Evolutionary conservation across 2,329 filamentous ascomycete genomes (phyloP).

Genomic region (Aspergillus sp.): DNA sequence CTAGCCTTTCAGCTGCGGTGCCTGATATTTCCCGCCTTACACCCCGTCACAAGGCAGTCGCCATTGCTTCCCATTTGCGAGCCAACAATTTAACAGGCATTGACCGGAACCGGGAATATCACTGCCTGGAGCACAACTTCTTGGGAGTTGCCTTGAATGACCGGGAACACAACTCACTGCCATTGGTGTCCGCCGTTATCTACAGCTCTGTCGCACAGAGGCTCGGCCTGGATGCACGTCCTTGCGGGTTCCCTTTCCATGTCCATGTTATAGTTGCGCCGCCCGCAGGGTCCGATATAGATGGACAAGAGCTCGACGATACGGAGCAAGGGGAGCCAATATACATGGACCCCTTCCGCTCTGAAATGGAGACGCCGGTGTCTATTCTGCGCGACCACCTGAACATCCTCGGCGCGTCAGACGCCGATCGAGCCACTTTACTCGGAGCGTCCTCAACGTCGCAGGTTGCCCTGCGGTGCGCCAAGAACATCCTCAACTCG

Average conservation of each 20-base stretch:
- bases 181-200: slow-evolving; percentile 77
- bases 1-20: slow-evolving; percentile 45
- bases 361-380: slow-evolving; percentile 55
- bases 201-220: slow-evolving; percentile 70
- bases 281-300: slow-evolving; percentile 50
- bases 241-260: slow-evolving; percentile 74
- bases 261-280: slow-evolving; percentile 71
- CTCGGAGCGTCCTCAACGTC: slow-evolving; percentile 55
- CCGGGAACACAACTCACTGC: slow-evolving; percentile 66
- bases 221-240: slow-evolving; percentile 65
- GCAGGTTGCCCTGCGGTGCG: slow-evolving; percentile 64
- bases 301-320: slow-evolving; percentile 34
- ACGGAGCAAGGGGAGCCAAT: slow-evolving; percentile 44
- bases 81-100: slow-evolving; percentile 61
- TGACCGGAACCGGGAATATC: slow-evolving; percentile 59
- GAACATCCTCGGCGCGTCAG: slow-evolving; percentile 40
- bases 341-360: slow-evolving; percentile 76
- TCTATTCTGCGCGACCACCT: slow-evolving; percentile 52
- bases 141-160: slow-evolving; percentile 72
- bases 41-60: slow-evolving; percentile 58
- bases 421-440: slow-evolving; percentile 38
- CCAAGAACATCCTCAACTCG: slow-evolving; percentile 71
- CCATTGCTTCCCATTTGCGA: slow-evolving; percentile 61
- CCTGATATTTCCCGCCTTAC: slow-evolving; percentile 48
- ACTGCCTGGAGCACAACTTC: slow-evolving; percentile 76